phyloP scores from a whole-genome alignment of 1,284 basidiomycete genomes.

The Puccinia hordei region DNA sequence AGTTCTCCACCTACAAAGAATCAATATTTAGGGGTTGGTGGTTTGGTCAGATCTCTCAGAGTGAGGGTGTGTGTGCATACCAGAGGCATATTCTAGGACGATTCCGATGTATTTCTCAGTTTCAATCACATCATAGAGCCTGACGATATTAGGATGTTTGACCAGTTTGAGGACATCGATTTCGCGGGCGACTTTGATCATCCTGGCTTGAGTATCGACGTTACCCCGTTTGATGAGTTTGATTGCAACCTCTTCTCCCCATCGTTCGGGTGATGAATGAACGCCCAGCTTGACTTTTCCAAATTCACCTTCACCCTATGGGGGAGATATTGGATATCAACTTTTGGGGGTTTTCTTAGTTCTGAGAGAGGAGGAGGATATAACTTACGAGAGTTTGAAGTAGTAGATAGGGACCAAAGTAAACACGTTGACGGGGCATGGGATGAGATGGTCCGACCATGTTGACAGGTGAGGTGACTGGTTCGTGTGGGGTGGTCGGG shows the following conservation, averaged over 20 bases:
- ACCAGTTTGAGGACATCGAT: conserved; percentile 95
- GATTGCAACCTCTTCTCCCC: conserved; percentile 98
- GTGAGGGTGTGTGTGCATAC: conserved; percentile 57
- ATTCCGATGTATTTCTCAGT: conserved; percentile 99
- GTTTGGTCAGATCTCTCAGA: too few species aligned
- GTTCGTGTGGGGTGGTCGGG: background rate
- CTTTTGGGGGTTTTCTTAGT: background rate
- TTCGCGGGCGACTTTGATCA: conserved; percentile 95
- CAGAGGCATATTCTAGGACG: conserved; percentile 94
- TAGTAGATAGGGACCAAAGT: conserved; percentile 91
- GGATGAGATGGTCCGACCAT: conserved; percentile 49
- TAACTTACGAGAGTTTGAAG: conserved; percentile 72
- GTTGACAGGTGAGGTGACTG: background rate
- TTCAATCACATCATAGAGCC: conserved; percentile 97
- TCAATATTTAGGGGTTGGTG: too few species aligned
- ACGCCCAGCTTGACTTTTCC: conserved; percentile 98
- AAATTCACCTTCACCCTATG: conserved; percentile 87
- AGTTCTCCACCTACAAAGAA: conserved; percentile 97
- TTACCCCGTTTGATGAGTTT: conserved; percentile 94
- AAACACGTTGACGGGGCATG: conserved; percentile 72
- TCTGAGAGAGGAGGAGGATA: background rate
- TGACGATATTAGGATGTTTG: conserved; percentile 97
- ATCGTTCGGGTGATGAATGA: conserved; percentile 69
- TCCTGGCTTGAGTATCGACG: conserved; percentile 80
- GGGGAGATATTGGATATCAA: background rate